Evolutionary conservation across 2,329 filamentous ascomycete species (phyloP), one percentile per base, ranked within the genome.

Genomic region (Colletotrichum liriopes): DNA sequence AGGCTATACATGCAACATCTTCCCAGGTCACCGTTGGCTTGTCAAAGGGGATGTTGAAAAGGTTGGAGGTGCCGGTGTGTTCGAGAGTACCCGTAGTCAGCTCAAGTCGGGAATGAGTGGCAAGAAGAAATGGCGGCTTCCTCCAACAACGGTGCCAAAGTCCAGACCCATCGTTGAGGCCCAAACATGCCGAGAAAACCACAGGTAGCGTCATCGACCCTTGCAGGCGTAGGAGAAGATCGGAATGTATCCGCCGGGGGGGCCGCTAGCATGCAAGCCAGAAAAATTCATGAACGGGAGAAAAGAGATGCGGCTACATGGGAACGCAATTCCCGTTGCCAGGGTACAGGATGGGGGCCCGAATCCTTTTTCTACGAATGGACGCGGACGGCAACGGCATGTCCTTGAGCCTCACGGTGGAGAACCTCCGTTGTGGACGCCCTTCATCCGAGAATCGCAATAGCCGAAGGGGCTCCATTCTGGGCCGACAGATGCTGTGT

Each of bases 361-460:
- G 8, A 54, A 59, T 29, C 47, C 29, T 55, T 41, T 51, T 59
- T 49, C 35, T 35, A 32, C 43, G 45, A 68, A 64, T 63, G 9
- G 43, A 52, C 29, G 47, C 35, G 65, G 54, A 49, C 65, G 60
- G 59, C 43, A 69, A 70, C 59, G 52, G 64, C 60, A 70, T 49
- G 47, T 20, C 47, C 45, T 70, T 60, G 65, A 72, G 59, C 65
- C 70, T 72, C 70, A 72, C 39, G 41, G 59, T 72, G 66, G 70
- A 70, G 66, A 70, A 45, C 70, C 60, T 55, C 32, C 39, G 54
- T 39, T 65, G 45, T 70, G 45, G 54, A 60, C 18, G 65, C 65
- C 70, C 37, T 72, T 70, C 70, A 70, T 65, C 70, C 70, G 70
- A 72, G 70, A 70, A 60, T 55, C 39, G 54, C 60, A 70, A 70